Evolutionary conservation across 371 early-diverging fungal species (phyloP), one percentile per base, ranked within the genome.

Genomic region (Mortierella polycephala): DNA sequence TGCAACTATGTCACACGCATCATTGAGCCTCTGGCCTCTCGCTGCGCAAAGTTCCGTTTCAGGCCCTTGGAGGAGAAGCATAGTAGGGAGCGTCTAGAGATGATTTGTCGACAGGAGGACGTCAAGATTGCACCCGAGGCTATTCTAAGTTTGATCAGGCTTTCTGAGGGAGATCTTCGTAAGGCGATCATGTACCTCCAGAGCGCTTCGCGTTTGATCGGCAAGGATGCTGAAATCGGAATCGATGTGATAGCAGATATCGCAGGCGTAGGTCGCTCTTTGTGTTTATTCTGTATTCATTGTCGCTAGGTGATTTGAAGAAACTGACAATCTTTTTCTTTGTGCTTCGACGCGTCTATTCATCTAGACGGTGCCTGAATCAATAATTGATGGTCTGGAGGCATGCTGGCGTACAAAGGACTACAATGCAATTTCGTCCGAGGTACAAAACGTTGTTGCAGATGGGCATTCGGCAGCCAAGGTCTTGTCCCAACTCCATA

Each of bases 1-100:
- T 99, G 99, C 84, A 99, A 99, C 86, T 98, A 98, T 85, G 93
- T 97, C 60, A 88, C 92, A 64, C 83, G 95, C 89, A 97, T 99
- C 62, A 99, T 99, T 68, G 97, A 97, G 69, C 98, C 99, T 8
- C 85, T 99, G 61, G 93, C 96, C 5, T 95, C 96, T 20, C 92
- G 99, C 46, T 99, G 99, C 81, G 95, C 99, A 37, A 96, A 97
- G 81, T 98, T 99, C 80, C 88, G 98, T 42, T 99, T 98, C 85
- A 92, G 90, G 74, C 90, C 96, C 16, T 75, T 99, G 47, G 90
- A 90, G 13, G 70, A 77, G 37, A 83, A 81, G 2, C 86, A 89
- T 59, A 81, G 90, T 44, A 82, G 75, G 59, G 68, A 79, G 5
- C 85, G 92, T 21, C 71, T 99, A 12, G 23, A 85, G 11, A 71